Evolutionary conservation across 306 rosid genomes (phyloP).

Genomic region (Pueraria montana): DNA sequence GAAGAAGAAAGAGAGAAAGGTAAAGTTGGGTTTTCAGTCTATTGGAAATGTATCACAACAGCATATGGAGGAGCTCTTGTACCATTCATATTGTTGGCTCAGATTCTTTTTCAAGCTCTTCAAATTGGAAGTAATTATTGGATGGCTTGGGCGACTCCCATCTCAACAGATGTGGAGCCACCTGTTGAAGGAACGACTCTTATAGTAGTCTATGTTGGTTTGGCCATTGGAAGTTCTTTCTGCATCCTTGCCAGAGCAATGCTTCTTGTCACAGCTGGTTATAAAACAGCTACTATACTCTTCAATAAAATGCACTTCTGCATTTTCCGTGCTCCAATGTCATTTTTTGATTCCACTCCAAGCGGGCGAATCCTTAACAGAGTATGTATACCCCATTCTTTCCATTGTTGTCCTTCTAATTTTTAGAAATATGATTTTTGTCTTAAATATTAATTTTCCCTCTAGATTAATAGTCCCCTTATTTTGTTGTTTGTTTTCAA

Average conservation of each 20-base stretch:
- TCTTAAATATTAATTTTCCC: background rate
- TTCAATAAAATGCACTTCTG: conserved; percentile 80
- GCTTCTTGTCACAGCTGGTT: conserved; percentile 69
- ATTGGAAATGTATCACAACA: conserved; percentile 77
- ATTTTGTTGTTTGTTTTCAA: conserved; percentile 18
- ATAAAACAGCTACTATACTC: conserved; percentile 77
- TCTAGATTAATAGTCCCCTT: background rate
- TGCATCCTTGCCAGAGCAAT: conserved; percentile 61
- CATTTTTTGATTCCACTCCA: conserved; percentile 91
- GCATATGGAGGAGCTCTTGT: conserved; percentile 88
- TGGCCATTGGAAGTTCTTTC: conserved; percentile 79
- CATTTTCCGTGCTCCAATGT: conserved; percentile 91
- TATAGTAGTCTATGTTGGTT: conserved; percentile 65
- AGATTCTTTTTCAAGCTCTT: conserved; percentile 72
- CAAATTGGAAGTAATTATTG: conserved; percentile 96
- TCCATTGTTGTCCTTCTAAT: background rate
- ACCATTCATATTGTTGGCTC: conserved; percentile 76
- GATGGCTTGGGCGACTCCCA: conserved; percentile 95
- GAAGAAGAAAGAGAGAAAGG: conserved; percentile 97
- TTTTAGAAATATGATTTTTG: conserved; percentile 10
- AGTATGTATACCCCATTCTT: conserved; percentile 51
- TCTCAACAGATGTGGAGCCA: conserved; percentile 67
- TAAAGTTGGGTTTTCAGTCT: conserved; percentile 73
- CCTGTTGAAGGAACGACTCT: conserved; percentile 61
- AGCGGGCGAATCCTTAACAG: conserved; percentile 87